These are phyloP conservation scores for Pseudocercospora cruenta DNA, from an alignment of 2,329 filamentous ascomycete species.

Conservation along the genomic window DNA sequence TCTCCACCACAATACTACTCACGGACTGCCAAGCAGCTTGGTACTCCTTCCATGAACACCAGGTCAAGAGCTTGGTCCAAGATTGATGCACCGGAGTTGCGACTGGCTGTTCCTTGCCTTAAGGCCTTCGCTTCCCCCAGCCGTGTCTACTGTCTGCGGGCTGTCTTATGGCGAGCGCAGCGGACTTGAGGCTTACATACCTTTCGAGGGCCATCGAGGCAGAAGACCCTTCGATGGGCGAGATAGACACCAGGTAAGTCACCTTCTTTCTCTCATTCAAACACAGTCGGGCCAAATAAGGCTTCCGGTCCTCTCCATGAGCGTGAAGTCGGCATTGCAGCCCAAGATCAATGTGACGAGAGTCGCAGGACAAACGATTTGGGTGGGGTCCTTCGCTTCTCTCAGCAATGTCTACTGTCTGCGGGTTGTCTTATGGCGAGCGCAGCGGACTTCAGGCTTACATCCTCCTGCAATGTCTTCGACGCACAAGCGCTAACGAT, in stretches of 20 bases:
- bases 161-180: background rate
- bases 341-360: background rate
- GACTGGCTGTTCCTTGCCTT: no score
- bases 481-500: background rate
- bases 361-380: background rate
- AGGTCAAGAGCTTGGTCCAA: background rate
- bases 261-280: no score
- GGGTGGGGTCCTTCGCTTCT: background rate
- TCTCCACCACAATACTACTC: background rate
- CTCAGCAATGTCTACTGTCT: background rate
- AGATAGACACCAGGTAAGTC: no score
- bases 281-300: no score
- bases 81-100: no score
- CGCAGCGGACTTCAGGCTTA: background rate
- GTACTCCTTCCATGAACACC: background rate
- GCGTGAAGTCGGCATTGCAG: no score
- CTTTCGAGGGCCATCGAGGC: no score
- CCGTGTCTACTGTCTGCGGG: background rate
- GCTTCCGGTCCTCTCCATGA: no score
- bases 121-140: background rate
- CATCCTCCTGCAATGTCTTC: background rate
- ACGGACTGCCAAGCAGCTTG: background rate
- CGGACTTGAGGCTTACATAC: background rate
- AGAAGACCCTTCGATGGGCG: no score
- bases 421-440: background rate